These are phyloP conservation scores for Candida insectalens DNA, from an alignment of 805 yeast species.

Conservation along the genomic window DNA sequence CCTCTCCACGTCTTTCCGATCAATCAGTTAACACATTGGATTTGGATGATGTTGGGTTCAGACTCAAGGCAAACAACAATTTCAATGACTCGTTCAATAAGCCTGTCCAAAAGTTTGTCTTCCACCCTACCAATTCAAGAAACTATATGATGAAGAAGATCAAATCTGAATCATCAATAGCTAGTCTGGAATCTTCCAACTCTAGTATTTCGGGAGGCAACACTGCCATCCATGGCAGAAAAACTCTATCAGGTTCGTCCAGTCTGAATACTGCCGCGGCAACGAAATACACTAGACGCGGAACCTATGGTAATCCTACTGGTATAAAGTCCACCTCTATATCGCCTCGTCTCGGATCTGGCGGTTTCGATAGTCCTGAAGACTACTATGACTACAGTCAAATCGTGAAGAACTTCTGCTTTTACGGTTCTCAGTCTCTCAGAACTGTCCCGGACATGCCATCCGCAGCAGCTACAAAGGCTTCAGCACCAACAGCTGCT, in stretches of 20 bases:
- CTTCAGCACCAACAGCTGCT: not conserved
- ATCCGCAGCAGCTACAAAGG: not conserved
- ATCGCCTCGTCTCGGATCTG: slow-evolving; percentile 6
- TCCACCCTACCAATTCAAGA: slow-evolving; percentile 17
- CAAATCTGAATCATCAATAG: slow-evolving; percentile 21
- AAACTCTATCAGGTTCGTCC: not conserved
- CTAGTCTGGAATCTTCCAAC: slow-evolving; percentile 9
- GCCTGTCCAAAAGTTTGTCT: slow-evolving; percentile 6
- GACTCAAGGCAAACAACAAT: slow-evolving; percentile 20
- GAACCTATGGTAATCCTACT: not conserved
- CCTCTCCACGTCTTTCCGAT: not conserved
- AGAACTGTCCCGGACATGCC: no score
- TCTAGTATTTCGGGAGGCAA: not conserved
- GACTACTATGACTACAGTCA: slow-evolving; percentile 11
- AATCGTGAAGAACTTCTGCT: slow-evolving; percentile 21
- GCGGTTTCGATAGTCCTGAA: slow-evolving; percentile 7
- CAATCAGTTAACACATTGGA: slow-evolving; percentile 6
- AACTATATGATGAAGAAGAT: slow-evolving; percentile 19
- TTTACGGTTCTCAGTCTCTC: slow-evolving; percentile 20
- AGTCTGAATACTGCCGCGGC: not conserved
- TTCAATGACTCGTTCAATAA: slow-evolving; percentile 18
- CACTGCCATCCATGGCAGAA: not conserved
- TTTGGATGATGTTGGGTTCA: slow-evolving; percentile 20
- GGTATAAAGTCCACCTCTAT: slow-evolving; percentile 4
- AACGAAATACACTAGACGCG: not conserved